These are phyloP conservation scores for Sonneratia alba DNA, from an alignment of 345 rosid species.

Conservation along the genomic window DNA sequence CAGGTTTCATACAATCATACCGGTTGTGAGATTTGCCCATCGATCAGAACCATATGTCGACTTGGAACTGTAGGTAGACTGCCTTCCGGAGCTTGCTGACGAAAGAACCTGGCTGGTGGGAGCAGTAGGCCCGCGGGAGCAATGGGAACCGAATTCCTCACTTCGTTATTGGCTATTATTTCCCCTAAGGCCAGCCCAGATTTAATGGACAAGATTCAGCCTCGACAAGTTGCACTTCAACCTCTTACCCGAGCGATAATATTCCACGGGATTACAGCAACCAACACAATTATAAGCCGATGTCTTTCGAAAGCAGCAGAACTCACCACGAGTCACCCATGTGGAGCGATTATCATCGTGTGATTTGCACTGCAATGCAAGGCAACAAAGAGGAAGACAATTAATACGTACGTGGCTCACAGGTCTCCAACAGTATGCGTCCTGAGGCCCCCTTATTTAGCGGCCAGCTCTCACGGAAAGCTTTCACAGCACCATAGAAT, in stretches of 20 bases:
- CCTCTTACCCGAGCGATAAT: neutral
- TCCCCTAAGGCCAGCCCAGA: conserved; percentile 56
- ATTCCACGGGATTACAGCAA: neutral
- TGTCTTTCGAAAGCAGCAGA: no score
- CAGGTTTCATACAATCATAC: no score
- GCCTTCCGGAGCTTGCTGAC: no score
- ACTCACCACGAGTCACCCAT: no score
- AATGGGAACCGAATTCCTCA: conserved; percentile 77
- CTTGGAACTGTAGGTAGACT: no score
- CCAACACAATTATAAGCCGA: neutral
- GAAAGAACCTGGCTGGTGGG: conserved; percentile 85
- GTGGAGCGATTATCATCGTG: no score
- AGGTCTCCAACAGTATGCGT: conserved; percentile 71
- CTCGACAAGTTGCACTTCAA: neutral
- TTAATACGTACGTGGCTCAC: conserved; percentile 70
- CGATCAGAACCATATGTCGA: no score
- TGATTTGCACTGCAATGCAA: neutral
- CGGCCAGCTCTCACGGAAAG: conserved; percentile 59
- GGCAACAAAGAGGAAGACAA: neutral
- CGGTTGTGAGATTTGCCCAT: no score
- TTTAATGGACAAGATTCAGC: conserved; percentile 30
- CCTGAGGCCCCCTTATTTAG: conserved; percentile 56
- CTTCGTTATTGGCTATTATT: conserved; percentile 58
- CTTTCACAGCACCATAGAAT: conserved; percentile 69
- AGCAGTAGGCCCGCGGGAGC: conserved; percentile 92